Evolutionary conservation across 805 yeast species (phyloP).

Genomic region (Kodamaea lidongshanica): DNA sequence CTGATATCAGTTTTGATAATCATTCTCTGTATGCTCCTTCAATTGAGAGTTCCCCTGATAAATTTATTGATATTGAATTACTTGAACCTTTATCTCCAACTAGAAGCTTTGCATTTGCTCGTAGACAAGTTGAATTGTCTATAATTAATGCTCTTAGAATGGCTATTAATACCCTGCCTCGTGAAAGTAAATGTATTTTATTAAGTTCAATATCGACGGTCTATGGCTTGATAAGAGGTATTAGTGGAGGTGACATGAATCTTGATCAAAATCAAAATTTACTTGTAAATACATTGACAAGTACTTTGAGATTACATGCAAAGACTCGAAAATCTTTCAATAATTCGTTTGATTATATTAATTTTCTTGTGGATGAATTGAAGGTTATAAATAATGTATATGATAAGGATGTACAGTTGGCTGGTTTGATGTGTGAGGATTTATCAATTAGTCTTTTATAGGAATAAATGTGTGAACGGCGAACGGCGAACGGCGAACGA

Average conservation of each 20-base stretch:
- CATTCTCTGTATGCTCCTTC: constrained; percentile 1
- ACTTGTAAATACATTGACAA: not conserved
- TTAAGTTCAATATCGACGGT: constrained; percentile 10
- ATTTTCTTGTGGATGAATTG: constrained; percentile 10
- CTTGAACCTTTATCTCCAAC: constrained; percentile 27
- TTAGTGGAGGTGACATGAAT: constrained; percentile 1
- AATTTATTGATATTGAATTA: constrained; percentile 19
- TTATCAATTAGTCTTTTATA: constrained; percentile 3
- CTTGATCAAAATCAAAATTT: not conserved
- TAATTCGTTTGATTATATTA: constrained; percentile 11
- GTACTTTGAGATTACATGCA: constrained; percentile 6
- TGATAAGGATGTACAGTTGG: constrained; percentile 7
- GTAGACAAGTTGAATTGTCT: constrained; percentile 30
- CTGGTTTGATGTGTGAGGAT: constrained; percentile 10
- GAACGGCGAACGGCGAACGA: too few species aligned
- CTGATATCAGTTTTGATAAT: constrained; percentile 6
- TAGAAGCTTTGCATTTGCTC: constrained; percentile 28
- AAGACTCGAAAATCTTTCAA: constrained; percentile 4
- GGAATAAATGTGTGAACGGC: too few species aligned
- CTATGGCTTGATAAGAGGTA: constrained; percentile 9
- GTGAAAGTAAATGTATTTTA: constrained; percentile 6
- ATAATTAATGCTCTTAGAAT: constrained; percentile 16
- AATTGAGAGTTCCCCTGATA: constrained; percentile 1
- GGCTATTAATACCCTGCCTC: constrained; percentile 1
- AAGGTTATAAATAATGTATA: constrained; percentile 7